Evolutionary conservation across 2,329 filamentous ascomycete genomes (phyloP).

Genomic region (Arachnomyces sp.): DNA sequence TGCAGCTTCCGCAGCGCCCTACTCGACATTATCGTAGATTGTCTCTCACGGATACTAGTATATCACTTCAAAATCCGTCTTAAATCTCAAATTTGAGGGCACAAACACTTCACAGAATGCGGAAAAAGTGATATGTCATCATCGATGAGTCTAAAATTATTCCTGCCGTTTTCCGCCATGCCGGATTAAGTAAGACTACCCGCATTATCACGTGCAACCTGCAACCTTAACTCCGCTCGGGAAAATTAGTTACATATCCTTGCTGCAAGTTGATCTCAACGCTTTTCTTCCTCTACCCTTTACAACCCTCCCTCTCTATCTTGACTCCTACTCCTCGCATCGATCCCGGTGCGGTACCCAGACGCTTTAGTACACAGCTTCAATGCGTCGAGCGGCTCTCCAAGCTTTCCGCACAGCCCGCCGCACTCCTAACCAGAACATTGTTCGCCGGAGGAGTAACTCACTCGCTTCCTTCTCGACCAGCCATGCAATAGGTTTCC

Average conservation of each 20-base stretch:
- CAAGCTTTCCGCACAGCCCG: conserved; percentile 42
- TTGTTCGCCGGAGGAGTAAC: conserved; percentile 29
- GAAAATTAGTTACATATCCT: too few species aligned
- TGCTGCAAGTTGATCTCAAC: too few species aligned
- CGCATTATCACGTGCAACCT: too few species aligned
- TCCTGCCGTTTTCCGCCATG: too few species aligned
- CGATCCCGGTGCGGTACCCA: background rate
- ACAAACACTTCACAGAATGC: too few species aligned
- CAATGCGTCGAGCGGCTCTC: conserved; percentile 43
- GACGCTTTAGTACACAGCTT: conserved; percentile 12
- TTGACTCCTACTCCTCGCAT: too few species aligned
- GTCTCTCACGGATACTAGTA: background rate
- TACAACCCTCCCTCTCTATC: too few species aligned
- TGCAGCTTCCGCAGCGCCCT: conserved; percentile 59
- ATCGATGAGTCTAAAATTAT: too few species aligned
- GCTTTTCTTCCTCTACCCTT: too few species aligned
- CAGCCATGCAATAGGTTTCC: conserved; percentile 30
- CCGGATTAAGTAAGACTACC: too few species aligned
- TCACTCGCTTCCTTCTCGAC: conserved; percentile 27
- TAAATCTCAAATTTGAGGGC: background rate
- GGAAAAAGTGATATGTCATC: too few species aligned
- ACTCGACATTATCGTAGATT: conserved; percentile 49
- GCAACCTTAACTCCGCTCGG: too few species aligned
- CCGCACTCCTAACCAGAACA: conserved; percentile 37
- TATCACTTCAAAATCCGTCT: conserved; percentile 1